Base-by-base conservation (phyloP, 257 asterid species). In the Plantago ovata region DNA sequence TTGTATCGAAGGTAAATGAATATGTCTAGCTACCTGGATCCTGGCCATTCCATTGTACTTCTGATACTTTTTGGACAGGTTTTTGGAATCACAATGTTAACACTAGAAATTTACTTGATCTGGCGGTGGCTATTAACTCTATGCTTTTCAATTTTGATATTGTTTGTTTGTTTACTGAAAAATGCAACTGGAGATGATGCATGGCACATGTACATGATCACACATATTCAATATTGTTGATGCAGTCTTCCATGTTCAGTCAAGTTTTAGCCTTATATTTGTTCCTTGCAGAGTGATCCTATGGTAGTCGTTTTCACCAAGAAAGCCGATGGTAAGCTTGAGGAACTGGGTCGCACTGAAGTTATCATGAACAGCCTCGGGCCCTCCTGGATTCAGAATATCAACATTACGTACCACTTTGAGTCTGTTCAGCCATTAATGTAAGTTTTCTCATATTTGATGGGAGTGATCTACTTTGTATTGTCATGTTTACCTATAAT, bases 291-390 rank as follows among this genome's bases (percentile, higher is more conserved):
- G 97, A 89, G 95, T 71, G 97, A 86, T 84, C 97, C 95, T 24
- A 82, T 89, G 88, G 90, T 82, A 3, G 97, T 89, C 53, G 84
- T 76, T 44, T 86, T 67, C 76, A 58, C 65, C 65, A 88, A 72
- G 81, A 82, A 47, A 77, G 66, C 81, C 63, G 87, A 86, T 62
- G 95, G 97, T 39, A 67, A 69, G 64, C 88, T 84, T 40, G 87
- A 84, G 52, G 97, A 89, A 65, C 78, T 86, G 62, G 95, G 94
- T 20, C 90, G 95, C 19, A 89, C 95, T 33, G 95, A 86, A 89
- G 93, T 86, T 9, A 81, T 89, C 60, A 58, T 84, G 86, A 89
- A 89, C 83, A 72, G 52, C 62, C 76, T 89, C 38, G 72, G 80
- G 23, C 95, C 94, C 32, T 33, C 58, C 41, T 89, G 95, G 95